Evolutionary conservation across 352 stramenopile genomes (phyloP).

Genomic region (Pythium rishiriense): DNA sequence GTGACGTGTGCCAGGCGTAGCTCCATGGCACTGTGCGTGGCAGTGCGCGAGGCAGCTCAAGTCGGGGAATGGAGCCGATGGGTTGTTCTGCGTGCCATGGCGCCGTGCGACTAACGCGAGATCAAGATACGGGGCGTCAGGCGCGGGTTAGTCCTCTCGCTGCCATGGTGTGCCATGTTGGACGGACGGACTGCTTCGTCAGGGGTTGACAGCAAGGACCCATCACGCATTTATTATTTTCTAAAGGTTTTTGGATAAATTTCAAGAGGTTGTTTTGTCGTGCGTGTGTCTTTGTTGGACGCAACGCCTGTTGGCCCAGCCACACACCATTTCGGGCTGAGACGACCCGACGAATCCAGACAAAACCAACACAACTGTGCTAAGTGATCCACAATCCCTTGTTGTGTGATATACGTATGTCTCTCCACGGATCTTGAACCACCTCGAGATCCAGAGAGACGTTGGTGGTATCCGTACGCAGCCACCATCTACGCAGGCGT

Average conservation of each 20-base stretch:
- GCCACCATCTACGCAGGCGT: neutral
- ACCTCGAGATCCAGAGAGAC: neutral
- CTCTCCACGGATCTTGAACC: neutral
- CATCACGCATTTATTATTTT: neutral
- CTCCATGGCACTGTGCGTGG: slow-evolving; percentile 1
- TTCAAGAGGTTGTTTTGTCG: neutral
- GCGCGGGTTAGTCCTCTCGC: too few relatives aligned
- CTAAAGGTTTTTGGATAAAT: neutral
- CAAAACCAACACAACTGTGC: neutral
- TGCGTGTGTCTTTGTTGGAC: neutral
- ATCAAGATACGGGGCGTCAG: too few relatives aligned
- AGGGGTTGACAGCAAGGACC: neutral
- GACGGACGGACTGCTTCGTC: neutral
- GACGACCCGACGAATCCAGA: neutral
- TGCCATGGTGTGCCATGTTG: neutral
- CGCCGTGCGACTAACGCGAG: too few relatives aligned
- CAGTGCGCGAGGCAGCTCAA: neutral
- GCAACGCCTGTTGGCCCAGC: too few relatives aligned
- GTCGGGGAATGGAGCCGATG: too few relatives aligned
- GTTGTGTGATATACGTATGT: neutral
- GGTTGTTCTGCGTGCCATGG: too few relatives aligned
- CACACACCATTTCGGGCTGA: too few relatives aligned
- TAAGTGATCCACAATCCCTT: neutral
- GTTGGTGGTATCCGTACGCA: neutral
- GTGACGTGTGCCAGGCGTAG: slow-evolving; percentile 12